Conservation (phyloP, 208 protist genomes). For the Crithidia acanthocephali region DNA sequence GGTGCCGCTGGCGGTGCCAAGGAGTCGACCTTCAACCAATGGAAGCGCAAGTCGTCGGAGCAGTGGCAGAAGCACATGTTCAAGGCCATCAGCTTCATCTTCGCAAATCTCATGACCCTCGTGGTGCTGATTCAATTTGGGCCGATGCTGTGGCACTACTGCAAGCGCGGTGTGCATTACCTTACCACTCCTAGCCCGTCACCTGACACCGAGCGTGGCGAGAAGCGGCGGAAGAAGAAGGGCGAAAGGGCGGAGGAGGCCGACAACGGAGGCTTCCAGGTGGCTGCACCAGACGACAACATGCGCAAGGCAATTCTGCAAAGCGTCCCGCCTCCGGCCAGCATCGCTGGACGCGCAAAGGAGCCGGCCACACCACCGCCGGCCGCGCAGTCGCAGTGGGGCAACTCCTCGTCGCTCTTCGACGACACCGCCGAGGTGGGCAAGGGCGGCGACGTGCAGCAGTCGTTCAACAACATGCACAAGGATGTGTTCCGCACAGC, state of each 20-base stretch:
- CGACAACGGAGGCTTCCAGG: conserved; percentile 8
- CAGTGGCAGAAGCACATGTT: conserved; percentile 37
- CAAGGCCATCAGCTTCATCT: conserved; percentile 51
- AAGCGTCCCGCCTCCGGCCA: conserved; percentile 16
- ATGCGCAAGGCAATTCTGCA: conserved; percentile 17
- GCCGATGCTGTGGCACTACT: conserved; percentile 38
- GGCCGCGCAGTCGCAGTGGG: conserved; percentile 13
- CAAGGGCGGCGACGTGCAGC: conserved; percentile 7
- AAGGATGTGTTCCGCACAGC: conserved; percentile 27
- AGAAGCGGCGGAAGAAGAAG: conserved; percentile 6
- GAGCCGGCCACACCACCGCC: not conserved
- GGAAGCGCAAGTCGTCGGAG: conserved; percentile 18
- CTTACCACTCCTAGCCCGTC: conserved; percentile 1
- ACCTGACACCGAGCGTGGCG: conserved; percentile 12
- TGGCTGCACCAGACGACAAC: conserved; percentile 18
- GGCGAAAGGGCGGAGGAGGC: conserved; percentile 2
- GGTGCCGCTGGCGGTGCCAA: not conserved
- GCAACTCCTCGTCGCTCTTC: conserved; percentile 22
- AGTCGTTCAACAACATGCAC: conserved; percentile 34
- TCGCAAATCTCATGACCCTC: conserved; percentile 72
- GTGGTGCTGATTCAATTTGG: conserved; percentile 62
- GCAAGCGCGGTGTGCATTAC: conserved; percentile 32
- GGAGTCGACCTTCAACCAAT: conserved; percentile 22
- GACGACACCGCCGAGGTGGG: conserved; percentile 22
- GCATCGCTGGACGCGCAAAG: too few relatives aligned